Evolutionary conservation across 306 rosid species (phyloP).

Genomic region (Vachellia collinsii): DNA sequence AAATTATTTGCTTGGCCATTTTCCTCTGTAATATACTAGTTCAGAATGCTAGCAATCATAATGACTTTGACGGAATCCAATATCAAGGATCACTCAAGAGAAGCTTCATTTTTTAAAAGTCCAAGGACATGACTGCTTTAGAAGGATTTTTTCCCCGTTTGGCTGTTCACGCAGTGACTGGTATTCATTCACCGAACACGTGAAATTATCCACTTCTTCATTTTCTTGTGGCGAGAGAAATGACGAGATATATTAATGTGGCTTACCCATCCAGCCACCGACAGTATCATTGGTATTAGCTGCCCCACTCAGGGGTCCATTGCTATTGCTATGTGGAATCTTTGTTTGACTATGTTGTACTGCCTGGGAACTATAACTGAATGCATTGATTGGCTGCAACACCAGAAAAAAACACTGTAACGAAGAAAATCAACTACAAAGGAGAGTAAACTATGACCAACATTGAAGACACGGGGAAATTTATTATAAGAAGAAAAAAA

Average conservation of each 20-base stretch:
- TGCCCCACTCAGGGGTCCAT: conserved; percentile 51
- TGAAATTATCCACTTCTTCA: neutral
- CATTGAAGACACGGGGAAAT: neutral
- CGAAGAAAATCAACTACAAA: conserved; percentile 12
- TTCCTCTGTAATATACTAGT: neutral
- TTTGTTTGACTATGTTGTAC: conserved; percentile 55
- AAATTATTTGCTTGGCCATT: neutral
- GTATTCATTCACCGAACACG: neutral
- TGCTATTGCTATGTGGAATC: conserved; percentile 44
- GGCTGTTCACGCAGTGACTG: neutral
- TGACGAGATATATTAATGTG: neutral
- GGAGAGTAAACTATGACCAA: neutral
- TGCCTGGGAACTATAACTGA: conserved; percentile 60
- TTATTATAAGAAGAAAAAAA: neutral
- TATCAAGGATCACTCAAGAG: conserved; percentile 13
- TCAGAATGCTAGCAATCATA: neutral
- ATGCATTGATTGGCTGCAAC: conserved; percentile 62
- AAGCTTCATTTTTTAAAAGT: neutral
- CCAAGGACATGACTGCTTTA: neutral
- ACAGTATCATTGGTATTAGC: conserved; percentile 44
- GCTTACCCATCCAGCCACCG: conserved; percentile 42
- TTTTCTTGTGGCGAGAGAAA: conserved; percentile 1
- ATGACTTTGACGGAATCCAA: neutral
- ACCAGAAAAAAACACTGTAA: conserved; percentile 16
- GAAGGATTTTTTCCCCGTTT: no score